Conservation (phyloP, 1,139 yeast species). For the Nematodospora anomalae region DNA sequence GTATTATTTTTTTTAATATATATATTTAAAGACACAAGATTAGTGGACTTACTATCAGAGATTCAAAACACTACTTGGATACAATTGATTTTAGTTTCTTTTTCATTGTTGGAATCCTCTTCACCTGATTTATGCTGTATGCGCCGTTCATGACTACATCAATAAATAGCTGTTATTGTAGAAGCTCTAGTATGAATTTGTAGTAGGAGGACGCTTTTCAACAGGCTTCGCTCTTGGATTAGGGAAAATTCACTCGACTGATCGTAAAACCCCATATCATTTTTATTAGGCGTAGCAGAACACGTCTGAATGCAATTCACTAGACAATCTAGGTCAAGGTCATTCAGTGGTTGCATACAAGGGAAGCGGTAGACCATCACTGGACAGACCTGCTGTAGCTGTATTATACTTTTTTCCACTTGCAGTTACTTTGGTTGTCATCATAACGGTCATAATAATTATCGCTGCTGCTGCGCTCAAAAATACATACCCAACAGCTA, state of each 20-base stretch:
- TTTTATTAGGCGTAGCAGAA: conserved; percentile 59
- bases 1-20: too few relatives aligned
- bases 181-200: neutral
- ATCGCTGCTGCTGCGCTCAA: conserved; percentile 47
- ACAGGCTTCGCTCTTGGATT: conserved; percentile 27
- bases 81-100: too few relatives aligned
- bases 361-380: too few relatives aligned
- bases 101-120: too few relatives aligned
- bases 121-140: too few relatives aligned
- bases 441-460: conserved; percentile 47
- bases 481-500: conserved; percentile 53
- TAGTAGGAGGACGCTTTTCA: conserved; percentile 15
- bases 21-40: too few relatives aligned
- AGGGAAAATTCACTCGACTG: conserved; percentile 54
- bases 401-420: neutral
- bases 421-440: conserved; percentile 28
- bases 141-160: too few relatives aligned
- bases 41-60: too few relatives aligned
- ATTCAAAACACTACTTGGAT: too few relatives aligned
- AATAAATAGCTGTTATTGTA: neutral
- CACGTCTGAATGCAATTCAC: conserved; percentile 61
- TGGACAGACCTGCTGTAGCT: too few relatives aligned
- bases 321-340: conserved; percentile 33
- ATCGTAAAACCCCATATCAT: conserved; percentile 82
- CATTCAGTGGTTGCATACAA: too few relatives aligned